Percentiles rank a stretch among this genome's conserved stretches.
Evolutionary conservation across 169 alveolate species (phyloP).

Genomic region (Cryptosporidium felis): DNA sequence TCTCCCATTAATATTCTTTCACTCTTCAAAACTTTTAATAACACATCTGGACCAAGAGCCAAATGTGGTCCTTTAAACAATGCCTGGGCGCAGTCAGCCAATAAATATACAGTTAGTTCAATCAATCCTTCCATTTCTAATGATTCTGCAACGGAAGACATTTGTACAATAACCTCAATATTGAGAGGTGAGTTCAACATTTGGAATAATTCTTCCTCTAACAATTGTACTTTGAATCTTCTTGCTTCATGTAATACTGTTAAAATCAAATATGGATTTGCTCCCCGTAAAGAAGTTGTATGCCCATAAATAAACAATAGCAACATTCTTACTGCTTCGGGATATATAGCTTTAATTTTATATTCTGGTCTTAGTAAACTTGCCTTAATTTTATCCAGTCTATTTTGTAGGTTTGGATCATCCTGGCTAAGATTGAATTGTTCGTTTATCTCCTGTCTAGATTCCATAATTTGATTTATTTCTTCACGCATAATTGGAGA

Average conservation of each 20-base stretch:
- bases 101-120: constrained; percentile 38
- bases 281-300: constrained; percentile 65
- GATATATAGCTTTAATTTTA: constrained; percentile 64
- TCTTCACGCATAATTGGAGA: constrained; percentile 71
- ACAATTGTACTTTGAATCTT: constrained; percentile 55
- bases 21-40: constrained; percentile 45
- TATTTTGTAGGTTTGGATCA: constrained; percentile 24
- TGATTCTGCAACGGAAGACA: constrained; percentile 67
- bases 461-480: constrained; percentile 67
- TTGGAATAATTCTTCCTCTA: constrained; percentile 58
- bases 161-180: constrained; percentile 57
- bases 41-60: constrained; percentile 59
- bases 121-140: constrained; percentile 64
- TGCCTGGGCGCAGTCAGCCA: constrained; percentile 69
- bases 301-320: constrained; percentile 61
- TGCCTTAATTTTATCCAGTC: constrained; percentile 46
- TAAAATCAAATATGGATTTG: constrained; percentile 45
- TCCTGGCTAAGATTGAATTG: constrained; percentile 41
- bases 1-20: constrained; percentile 61
- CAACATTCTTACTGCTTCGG: constrained; percentile 68
- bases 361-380: constrained; percentile 68
- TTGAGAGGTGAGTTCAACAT: constrained; percentile 62
- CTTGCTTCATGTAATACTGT: constrained; percentile 70
- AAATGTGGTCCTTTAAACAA: constrained; percentile 66
- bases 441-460: constrained; percentile 59